Percentiles rank a stretch among this genome's conserved stretches.
Evolutionary conservation across 2,329 filamentous ascomycete species (phyloP).

Genomic region (Whalleya microplaca): DNA sequence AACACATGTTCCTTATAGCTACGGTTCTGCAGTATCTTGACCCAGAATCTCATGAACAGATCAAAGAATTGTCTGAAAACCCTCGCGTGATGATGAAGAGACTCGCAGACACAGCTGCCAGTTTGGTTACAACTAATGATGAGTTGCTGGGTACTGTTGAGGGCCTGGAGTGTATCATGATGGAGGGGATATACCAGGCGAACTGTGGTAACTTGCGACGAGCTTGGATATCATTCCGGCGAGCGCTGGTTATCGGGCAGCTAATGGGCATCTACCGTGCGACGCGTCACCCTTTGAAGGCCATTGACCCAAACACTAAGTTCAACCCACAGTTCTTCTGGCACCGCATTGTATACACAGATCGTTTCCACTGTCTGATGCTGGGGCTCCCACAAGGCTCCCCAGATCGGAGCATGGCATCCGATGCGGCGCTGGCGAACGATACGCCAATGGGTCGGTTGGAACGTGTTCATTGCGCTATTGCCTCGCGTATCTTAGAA

Average conservation of each 20-base stretch:
- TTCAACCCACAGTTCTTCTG: too few relatives aligned
- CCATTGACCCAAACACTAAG: too few relatives aligned
- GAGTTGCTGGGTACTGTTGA: too few relatives aligned
- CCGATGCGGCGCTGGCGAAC: constrained; percentile 22
- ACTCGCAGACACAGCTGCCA: constrained; percentile 35
- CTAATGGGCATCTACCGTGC: constrained; percentile 31
- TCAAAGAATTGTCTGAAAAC: constrained; percentile 28
- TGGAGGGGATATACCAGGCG: too few relatives aligned
- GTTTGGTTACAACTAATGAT: constrained; percentile 43
- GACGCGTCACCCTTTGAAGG: too few relatives aligned
- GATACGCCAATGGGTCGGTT: constrained; percentile 36
- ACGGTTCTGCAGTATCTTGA: constrained; percentile 33
- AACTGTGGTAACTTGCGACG: too few relatives aligned
- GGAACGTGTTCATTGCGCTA: constrained; percentile 37
- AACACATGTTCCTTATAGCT: constrained; percentile 38
- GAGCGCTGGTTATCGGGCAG: constrained; percentile 16
- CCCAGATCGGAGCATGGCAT: constrained; percentile 18
- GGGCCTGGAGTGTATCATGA: too few relatives aligned
- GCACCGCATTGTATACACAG: too few relatives aligned
- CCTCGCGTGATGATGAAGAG: constrained; percentile 34
- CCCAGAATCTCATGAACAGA: constrained; percentile 6
- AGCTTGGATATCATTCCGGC: too few relatives aligned
- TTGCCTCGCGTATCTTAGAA: constrained; percentile 43
- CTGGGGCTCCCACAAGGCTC: constrained; percentile 37
- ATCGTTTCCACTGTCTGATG: constrained; percentile 17